Evolutionary conservation across 2,329 filamentous ascomycete genomes (phyloP), one percentile per base, ranked within the genome.

Genomic region (Penicillium brasilianum): DNA sequence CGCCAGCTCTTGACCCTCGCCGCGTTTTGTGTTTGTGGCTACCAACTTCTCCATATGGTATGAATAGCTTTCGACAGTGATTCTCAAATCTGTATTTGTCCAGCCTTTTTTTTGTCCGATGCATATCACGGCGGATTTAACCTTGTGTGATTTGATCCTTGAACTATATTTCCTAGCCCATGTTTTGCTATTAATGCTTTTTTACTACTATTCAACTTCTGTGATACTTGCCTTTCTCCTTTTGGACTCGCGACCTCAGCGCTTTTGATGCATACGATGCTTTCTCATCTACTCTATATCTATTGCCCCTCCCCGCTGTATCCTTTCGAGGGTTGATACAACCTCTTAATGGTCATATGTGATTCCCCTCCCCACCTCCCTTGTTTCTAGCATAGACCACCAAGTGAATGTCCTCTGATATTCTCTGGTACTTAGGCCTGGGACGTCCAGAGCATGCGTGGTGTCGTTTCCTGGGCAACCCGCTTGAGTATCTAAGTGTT

Each of bases 71-170:
- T 43, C 48, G n/a, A 39, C 53, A 48, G 28, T 20, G 34, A 6
- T 20, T 36, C n/a, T 28, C 36, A n/a, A 11, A n/a, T 30, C 20
- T 53, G 54, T 48, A 14, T 20, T 55, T 56, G 44, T 28, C n/a
- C 18, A 57, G 54, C 59, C 56, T 28, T 28, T 28, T 54, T 37
- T 8, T 52, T 49, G 20, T 65, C 39, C 46, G 53, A 54, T 66
- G 65, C 64, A 67, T 67, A 59, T 48, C 50, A 58, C 58, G 64
- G 63, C 59, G 59, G 61, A 43, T 61, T 52, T 59, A 32, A 39
- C 22, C 20, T 13, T 55, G 43, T 62, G 46, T 30, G 22, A 43
- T 53, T 57, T 44, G 58, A 54, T 50, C 48, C 32, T 32, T 28
- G 51, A 39, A 37, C 48, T 56, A 34, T 60, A 52, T 54, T 34